Evolutionary conservation across 768 basidiomycete genomes (phyloP).

Genomic region (Scleroderma bovista): DNA sequence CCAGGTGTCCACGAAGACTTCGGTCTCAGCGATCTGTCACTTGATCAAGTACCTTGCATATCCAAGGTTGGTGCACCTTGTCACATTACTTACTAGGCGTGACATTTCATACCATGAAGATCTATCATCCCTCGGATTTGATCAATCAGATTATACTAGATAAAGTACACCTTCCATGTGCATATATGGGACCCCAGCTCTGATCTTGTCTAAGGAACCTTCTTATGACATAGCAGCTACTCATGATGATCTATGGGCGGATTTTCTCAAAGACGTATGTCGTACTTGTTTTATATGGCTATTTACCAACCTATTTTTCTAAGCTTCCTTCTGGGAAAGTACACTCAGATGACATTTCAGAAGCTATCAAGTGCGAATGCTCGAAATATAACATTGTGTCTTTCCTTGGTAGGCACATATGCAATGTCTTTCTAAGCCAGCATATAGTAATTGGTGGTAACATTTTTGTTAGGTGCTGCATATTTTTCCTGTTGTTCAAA

Average conservation of each 20-base stretch:
- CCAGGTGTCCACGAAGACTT: background rate
- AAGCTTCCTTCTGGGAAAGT: background rate
- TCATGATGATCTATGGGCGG: background rate
- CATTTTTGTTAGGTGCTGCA: background rate
- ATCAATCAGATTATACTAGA: background rate
- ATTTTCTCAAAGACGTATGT: background rate
- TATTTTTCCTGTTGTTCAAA: background rate
- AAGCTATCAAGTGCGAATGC: background rate
- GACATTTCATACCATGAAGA: background rate
- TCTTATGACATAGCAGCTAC: background rate
- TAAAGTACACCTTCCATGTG: background rate
- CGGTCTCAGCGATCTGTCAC: background rate
- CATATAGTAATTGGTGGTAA: background rate
- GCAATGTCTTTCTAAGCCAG: background rate
- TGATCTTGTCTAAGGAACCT: background rate
- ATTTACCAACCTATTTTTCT: background rate
- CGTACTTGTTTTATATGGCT: background rate
- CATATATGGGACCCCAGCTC: background rate
- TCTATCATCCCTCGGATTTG: background rate
- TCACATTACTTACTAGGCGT: too few species aligned
- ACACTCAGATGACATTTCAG: background rate
- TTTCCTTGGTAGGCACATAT: background rate
- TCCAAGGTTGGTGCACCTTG: background rate
- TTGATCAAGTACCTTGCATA: background rate
- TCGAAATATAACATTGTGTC: background rate